phyloP scores from a whole-genome alignment of 1,284 basidiomycete species.

The Microbotryum violaceum region DNA sequence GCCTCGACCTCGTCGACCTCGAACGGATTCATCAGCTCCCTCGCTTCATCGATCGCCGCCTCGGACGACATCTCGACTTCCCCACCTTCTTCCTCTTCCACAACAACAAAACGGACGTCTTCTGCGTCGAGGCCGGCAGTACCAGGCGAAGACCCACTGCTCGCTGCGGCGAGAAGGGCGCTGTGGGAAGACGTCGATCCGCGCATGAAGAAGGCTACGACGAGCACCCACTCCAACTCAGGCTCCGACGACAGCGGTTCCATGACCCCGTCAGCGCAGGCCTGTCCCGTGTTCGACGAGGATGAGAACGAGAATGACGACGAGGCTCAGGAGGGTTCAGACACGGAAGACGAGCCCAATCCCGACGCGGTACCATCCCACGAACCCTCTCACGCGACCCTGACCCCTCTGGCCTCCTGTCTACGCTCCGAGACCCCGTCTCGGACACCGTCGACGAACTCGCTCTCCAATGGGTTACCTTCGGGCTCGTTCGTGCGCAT shows the following conservation, averaged over 20 bases:
- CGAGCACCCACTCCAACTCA: background rate
- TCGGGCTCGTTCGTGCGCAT: slow-evolving; percentile 19
- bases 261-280: background rate
- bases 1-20: background rate
- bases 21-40: background rate
- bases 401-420: slow-evolving; percentile 11
- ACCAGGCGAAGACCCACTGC: slow-evolving; percentile 24
- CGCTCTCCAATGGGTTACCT: slow-evolving; percentile 1
- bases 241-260: background rate
- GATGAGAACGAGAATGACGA: slow-evolving; percentile 1
- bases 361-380: background rate
- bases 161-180: slow-evolving; percentile 24
- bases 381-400: slow-evolving; percentile 2
- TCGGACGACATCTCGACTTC: background rate
- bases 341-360: slow-evolving; percentile 5
- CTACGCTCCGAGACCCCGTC: slow-evolving; percentile 10
- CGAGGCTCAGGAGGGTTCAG: background rate
- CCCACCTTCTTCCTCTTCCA: background rate
- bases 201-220: background rate
- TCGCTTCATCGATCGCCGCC: background rate
- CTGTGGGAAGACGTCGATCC: slow-evolving; percentile 22
- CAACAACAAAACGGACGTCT: slow-evolving; percentile 6
- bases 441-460: slow-evolving; percentile 2
- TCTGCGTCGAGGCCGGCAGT: slow-evolving; percentile 10
- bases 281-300: background rate